Evolutionary conservation across 306 rosid species (phyloP), one percentile per base, ranked within the genome.

Genomic region (Geum urbanum): DNA sequence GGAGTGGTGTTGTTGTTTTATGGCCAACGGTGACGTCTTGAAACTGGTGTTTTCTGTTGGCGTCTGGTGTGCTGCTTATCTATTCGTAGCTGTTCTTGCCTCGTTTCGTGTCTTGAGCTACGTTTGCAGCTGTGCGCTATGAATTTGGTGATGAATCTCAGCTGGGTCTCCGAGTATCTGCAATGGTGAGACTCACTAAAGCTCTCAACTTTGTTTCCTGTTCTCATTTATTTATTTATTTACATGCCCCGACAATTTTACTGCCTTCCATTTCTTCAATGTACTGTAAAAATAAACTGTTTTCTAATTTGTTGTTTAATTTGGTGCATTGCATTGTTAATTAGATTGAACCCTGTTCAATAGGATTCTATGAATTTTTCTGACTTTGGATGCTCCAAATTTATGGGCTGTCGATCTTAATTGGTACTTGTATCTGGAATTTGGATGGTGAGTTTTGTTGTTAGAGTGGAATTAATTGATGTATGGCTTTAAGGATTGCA

Each of bases 11-110:
- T 40, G 75, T 77, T 53, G 59, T 77, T 81, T 67, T 80, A 87
- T 89, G 92, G 92, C 50, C 73, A 71, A 79, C 75, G 16, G 70
- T n/a, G n/a, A n/a, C n/a, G n/a, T n/a, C n/a, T n/a, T 84, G 75
- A 80, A 65, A 54, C 62, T 87, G 20, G 69, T 89, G 78, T 87
- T 80, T 10, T 84, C 88, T 16, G 66, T 77, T 1, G 80, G 81
- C 7, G 83, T 89, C 80, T 87, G 90, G 96, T 83, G 84, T 72
- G 15, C 75, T 82, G 92, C 92, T 39, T 89, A 89, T 70, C 10
- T 89, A 27, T 77, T 80, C 64, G 96, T 83, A 74, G 92, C 89
- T 45, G 71, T 85, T 82, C 45, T 85, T 48, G 82, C 90, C 24
- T 80, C 91, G 56, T 75, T 84, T 64, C 82, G 91, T 4, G 67